A percentile compares a stretch with the other conserved stretches of the same genome.
Evolutionary conservation across 441 rosid genomes (phyloP).

Genomic region (Pelargonium australe): DNA sequence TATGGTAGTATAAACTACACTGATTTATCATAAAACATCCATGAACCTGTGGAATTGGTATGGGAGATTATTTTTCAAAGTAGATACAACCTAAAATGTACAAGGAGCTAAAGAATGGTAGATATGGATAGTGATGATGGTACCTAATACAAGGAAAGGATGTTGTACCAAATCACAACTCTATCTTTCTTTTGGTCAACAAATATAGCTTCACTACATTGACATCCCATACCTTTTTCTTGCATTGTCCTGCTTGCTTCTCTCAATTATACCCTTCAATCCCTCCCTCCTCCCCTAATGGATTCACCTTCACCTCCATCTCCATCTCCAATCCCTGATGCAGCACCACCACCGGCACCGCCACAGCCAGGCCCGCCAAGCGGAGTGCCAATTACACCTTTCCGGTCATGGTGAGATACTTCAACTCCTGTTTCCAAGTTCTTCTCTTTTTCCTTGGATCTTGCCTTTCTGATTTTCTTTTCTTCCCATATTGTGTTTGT

Average conservation of each 20-base stretch:
- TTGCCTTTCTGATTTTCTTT: not conserved
- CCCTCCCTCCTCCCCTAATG: slow-evolving; percentile 2
- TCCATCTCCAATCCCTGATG: slow-evolving; percentile 1
- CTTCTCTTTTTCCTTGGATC: not conserved
- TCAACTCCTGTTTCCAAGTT: not conserved
- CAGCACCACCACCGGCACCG: not conserved
- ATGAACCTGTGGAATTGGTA: too few relatives aligned
- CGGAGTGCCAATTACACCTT: not conserved
- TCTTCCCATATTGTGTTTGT: not conserved
- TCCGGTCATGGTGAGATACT: slow-evolving; percentile 16
- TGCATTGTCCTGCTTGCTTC: not conserved
- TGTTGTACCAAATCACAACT: slow-evolving; percentile 11
- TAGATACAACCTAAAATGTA: not conserved
- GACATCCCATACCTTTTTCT: not conserved
- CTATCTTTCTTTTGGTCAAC: not conserved
- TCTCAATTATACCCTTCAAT: not conserved
- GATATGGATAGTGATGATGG: slow-evolving; percentile 18
- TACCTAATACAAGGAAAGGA: slow-evolving; percentile 6
- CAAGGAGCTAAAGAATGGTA: not conserved
- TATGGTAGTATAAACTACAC: too few relatives aligned
- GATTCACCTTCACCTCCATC: slow-evolving; percentile 12
- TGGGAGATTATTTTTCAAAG: too few relatives aligned
- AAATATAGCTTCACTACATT: slow-evolving; percentile 5
- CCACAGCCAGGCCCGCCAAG: not conserved
- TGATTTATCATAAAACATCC: too few relatives aligned